These are phyloP conservation scores for Helianthus annuus DNA, from an alignment of 129 eudicot genomes.

Conservation along the genomic window HanXRQr2.0-SUNRISE NC_035449.2:29802941-29803440, in stretches of 20 bases:
- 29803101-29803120: constrained; percentile 86
- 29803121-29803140: constrained; percentile 85
- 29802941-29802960: background rate
- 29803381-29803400: constrained; percentile 59
- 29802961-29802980: constrained; percentile 6
- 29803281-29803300: constrained; percentile 47
- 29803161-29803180: constrained; percentile 66
- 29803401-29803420: constrained; percentile 38
- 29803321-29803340: constrained; percentile 75
- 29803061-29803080: constrained; percentile 16
- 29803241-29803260: constrained; percentile 20
- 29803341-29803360: constrained; percentile 86
- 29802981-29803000: background rate
- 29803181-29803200: constrained; percentile 58
- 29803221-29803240: background rate
- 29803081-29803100: constrained; percentile 91
- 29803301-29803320: constrained; percentile 92
- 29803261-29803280: constrained; percentile 59
- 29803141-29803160: constrained; percentile 66
- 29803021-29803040: constrained; percentile 3
- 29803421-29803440: constrained; percentile 64
- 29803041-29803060: constrained; percentile 4
- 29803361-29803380: constrained; percentile 97
- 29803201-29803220: constrained; percentile 7
- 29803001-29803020: background rate